Base-by-base conservation (phyloP, 192 early-diverging fungal species). In the Coemansia sp. region DNA sequence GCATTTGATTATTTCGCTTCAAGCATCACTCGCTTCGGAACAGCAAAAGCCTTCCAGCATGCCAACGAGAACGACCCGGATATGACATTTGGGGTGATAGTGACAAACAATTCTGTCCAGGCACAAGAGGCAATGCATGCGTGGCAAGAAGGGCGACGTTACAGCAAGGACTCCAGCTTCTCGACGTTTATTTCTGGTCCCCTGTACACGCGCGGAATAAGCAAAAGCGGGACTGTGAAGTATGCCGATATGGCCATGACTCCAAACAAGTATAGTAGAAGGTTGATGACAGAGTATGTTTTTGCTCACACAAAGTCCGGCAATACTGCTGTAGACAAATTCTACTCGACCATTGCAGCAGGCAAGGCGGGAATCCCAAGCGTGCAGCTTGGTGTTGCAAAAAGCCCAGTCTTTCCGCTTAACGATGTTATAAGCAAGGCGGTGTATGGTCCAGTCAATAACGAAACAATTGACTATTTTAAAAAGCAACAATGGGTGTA, bases 1-100 rank as follows among this genome's bases (percentile, higher is more conserved):
- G 48, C 48, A 26, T 26, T 51, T 51, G 48, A 51, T 13, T 51
- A 26, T 26, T 51, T 51, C 26, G 23, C 9, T 13, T 51, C 48
- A 10, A 23, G 7, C 9, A 26, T 51, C 15, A 26, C 48, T 10
- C 48, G 48, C 2, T 51, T 51, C 15, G 48, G 48, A 8, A 51
- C 48, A 26, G 48, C 48, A 51, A 51, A 51, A 25, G 23, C 26
- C 4, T 51, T 51, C 48, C 48, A 51, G 7, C 48, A 51, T 26
- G 48, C 48, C 48, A 51, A 51, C 48, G 48, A 51, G 25, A 51
- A 51, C 7, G 48, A 51, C 23, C 48, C 48, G 0, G 48, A 51
- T 2, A 51, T 51, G 48, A 51, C 48, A 51, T 51, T 51, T 26
- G 48, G 48, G 8, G 25, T 51, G 9, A 51, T 51, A 26, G 48